These are phyloP conservation scores for Echinosophora koreensis DNA, from an alignment of 306 rosid genomes.

Conservation along the genomic window DNA sequence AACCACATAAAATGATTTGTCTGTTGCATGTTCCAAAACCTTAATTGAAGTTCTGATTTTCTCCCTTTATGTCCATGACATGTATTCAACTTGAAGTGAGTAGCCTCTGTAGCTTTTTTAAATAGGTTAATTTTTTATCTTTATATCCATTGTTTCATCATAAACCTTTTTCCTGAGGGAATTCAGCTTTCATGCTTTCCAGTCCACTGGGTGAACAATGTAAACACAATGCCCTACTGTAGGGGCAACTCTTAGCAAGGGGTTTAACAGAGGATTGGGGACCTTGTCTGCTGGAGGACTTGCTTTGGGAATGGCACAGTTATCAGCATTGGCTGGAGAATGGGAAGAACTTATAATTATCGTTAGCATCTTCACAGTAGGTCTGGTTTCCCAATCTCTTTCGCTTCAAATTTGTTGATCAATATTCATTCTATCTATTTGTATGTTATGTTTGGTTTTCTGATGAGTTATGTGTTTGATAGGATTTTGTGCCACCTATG, in stretches of 20 bases:
- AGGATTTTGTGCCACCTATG: slow-evolving; percentile 83
- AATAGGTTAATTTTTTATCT: background rate
- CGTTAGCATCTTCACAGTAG: slow-evolving; percentile 68
- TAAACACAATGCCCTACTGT: slow-evolving; percentile 26
- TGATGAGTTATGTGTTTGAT: slow-evolving; percentile 46
- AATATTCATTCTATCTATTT: background rate
- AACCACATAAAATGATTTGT: too few relatives aligned
- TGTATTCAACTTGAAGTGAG: background rate
- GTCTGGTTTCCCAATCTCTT: slow-evolving; percentile 47
- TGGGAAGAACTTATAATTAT: slow-evolving; percentile 77
- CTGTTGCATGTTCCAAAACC: too few relatives aligned
- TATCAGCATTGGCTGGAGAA: slow-evolving; percentile 71
- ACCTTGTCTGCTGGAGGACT: slow-evolving; percentile 94
- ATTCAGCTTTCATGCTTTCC: slow-evolving; percentile 20
- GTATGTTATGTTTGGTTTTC: slow-evolving; percentile 23
- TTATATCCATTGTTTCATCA: background rate
- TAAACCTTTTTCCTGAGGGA: background rate
- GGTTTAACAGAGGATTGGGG: slow-evolving; percentile 92
- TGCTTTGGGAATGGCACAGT: slow-evolving; percentile 77
- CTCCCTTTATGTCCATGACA: background rate
- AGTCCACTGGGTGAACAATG: too few relatives aligned
- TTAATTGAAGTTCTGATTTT: too few relatives aligned
- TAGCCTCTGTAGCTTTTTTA: background rate
- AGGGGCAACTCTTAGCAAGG: slow-evolving; percentile 97
- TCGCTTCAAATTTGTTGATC: slow-evolving; percentile 10